Percentiles rank a stretch among this genome's conserved stretches.
These are phyloP conservation scores for Dioscorea dumetorum DNA, from an alignment of 106 monocot genomes.

Conservation along the genomic window DNA sequence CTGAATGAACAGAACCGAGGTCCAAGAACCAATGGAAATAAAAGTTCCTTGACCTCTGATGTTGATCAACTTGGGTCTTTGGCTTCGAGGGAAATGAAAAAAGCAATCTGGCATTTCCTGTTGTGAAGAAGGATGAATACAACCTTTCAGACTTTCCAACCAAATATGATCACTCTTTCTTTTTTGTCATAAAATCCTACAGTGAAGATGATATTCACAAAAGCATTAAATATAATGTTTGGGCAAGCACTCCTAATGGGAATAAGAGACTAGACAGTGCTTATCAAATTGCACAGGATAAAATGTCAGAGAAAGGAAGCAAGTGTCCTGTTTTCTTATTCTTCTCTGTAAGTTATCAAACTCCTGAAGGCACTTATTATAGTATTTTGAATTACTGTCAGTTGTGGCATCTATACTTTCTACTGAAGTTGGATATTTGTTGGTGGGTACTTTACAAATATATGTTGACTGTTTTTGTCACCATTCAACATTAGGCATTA, in stretches of 20 bases:
- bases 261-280: slow-evolving; percentile 63
- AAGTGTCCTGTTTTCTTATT: slow-evolving; percentile 60
- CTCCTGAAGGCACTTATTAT: no score
- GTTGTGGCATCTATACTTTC: no score
- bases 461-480: no score
- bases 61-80: slow-evolving; percentile 2
- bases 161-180: slow-evolving; percentile 49
- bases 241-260: slow-evolving; percentile 70
- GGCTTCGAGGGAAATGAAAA: slow-evolving; percentile 7
- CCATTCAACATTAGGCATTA: no score
- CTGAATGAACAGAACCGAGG: slow-evolving; percentile 56
- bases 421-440: no score
- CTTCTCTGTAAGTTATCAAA: slow-evolving; percentile 54
- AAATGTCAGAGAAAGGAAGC: slow-evolving; percentile 31
- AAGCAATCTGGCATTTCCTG: neutral
- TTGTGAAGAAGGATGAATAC: slow-evolving; percentile 44
- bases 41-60: neutral
- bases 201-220: slow-evolving; percentile 72
- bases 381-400: no score
- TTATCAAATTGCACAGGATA: slow-evolving; percentile 50
- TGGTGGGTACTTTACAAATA: no score
- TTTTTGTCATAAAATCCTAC: slow-evolving; percentile 69
- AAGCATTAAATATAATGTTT: slow-evolving; percentile 71
- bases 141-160: slow-evolving; percentile 65
- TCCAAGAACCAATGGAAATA: slow-evolving; percentile 37